Base-by-base conservation (phyloP, 1,284 basidiomycete species). In the Tremellales sp. region DNA sequence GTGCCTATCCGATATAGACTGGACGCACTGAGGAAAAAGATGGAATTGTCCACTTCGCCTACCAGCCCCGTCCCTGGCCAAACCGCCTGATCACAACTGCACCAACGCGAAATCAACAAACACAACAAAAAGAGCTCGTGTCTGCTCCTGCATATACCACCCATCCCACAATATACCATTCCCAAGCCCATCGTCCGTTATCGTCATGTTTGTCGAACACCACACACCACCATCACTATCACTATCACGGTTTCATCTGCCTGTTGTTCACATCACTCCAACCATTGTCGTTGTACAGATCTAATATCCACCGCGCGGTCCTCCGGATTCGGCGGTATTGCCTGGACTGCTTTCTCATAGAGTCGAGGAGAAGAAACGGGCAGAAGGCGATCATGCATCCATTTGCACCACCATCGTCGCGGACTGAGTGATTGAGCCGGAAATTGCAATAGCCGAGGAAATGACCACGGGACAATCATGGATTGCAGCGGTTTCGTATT, bases 21-120 rank as follows among this genome's bases (percentile, higher is more conserved):
- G 15, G 62, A 63, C 13, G 54, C 61, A 2, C 50, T 64, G 4
- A 44, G 54, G 22, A 46, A 45, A 39, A 67, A 67, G 46, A 54
- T 66, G 42, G 48, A 50, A 2, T 56, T 57, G 15, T 44, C 51
- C 46, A 26, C 40, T 40, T 10, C 21, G 27, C 31, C 11, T 7
- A 22, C 12, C 43, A 7, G 15, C 11, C 31, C 29, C 29, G 31
- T 17, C 21, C 10, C 21, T 12, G 10, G 11, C 8, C 17, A 25
- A 42, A 8, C 21, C 39, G 19, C 15, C 23, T 6, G 39, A 21
- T 19, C 36, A n/a, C 6, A 24, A 12, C 39, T 40, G 39, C 3
- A 21, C 39, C 13, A 13, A 10, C 19, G 17, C n/a, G 23, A 12
- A 25, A 5, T 25, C 8, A 43, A 4, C n/a, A n/a, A n/a, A n/a